phyloP scores from a whole-genome alignment of 1,139 yeast genomes.

The Magnusiomyces tetraspermus region DNA sequence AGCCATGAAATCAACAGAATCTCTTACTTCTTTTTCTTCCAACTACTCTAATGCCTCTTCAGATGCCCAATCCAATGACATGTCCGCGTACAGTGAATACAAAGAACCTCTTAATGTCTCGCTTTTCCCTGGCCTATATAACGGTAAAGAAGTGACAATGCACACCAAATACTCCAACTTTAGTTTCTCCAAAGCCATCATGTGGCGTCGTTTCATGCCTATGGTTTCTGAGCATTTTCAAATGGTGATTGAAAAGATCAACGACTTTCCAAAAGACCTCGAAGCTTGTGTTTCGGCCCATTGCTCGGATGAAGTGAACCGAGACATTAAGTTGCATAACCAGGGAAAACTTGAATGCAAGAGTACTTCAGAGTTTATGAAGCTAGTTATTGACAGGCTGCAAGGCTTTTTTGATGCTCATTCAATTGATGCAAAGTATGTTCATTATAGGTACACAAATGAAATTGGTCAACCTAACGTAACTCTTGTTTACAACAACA shows the following conservation, averaged over 20 bases:
- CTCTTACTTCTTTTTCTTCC: not conserved
- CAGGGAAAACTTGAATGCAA: not conserved
- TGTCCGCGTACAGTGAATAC: too few species aligned
- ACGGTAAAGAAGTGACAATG: not conserved
- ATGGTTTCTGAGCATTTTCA: slow-evolving; percentile 5
- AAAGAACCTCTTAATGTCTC: not conserved
- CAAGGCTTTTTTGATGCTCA: not conserved
- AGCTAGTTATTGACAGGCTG: not conserved
- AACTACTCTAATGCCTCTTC: too few species aligned
- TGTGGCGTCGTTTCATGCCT: slow-evolving; percentile 18
- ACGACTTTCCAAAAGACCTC: not conserved
- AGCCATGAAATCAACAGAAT: not conserved
- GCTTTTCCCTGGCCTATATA: not conserved
- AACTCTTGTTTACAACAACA: not conserved
- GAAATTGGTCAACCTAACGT: not conserved
- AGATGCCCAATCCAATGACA: too few species aligned
- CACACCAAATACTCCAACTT: slow-evolving; percentile 6
- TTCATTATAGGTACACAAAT: not conserved
- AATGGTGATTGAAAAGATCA: not conserved
- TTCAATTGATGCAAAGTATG: not conserved
- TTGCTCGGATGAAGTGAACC: not conserved
- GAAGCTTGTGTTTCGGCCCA: not conserved
- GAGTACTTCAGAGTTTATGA: not conserved
- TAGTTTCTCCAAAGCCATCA: slow-evolving; percentile 12
- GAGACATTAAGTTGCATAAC: not conserved